A percentile compares a stretch with the other conserved stretches of the same genome.
Conservation (phyloP, 2,329 filamentous ascomycete genomes). For the Corinectria fuckeliana region DNA sequence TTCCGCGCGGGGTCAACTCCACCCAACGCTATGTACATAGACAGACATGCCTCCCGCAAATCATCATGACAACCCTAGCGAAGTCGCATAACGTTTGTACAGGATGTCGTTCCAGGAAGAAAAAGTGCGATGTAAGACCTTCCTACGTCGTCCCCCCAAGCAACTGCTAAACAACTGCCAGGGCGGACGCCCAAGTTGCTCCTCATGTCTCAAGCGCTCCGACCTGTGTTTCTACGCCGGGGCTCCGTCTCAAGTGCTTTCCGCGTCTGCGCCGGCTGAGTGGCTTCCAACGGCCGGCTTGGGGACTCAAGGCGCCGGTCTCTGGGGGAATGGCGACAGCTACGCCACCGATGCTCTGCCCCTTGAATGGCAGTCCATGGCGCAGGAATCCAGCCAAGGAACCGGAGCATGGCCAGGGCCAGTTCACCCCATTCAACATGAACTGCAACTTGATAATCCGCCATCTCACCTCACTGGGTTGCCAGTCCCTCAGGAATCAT, state of each 20-base stretch:
- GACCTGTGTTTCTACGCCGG: constrained; percentile 31
- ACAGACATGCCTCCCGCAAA: not conserved
- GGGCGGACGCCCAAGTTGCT: constrained; percentile 27
- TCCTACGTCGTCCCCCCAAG: not conserved
- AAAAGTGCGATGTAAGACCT: constrained; percentile 35
- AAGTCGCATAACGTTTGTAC: constrained; percentile 36
- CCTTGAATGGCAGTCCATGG: not conserved
- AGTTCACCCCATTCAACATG: not conserved
- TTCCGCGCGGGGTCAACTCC: not conserved
- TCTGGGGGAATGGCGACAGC: not conserved
- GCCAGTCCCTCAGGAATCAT: constrained; percentile 2
- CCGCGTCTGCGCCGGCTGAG: not conserved
- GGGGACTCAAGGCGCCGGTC: not conserved
- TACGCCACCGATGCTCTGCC: not conserved
- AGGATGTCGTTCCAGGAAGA: constrained; percentile 36
- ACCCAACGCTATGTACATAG: too few relatives aligned
- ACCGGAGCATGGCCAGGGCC: not conserved
- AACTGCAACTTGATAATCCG: not conserved
- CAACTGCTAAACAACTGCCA: not conserved
- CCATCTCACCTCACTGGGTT: not conserved
- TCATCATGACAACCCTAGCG: constrained; percentile 30
- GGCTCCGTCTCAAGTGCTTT: constrained; percentile 8
- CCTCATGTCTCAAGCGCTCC: constrained; percentile 30
- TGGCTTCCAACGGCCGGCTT: not conserved
- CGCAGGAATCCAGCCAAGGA: not conserved